Evolutionary conservation across 2,329 filamentous ascomycete species (phyloP), one percentile per base, ranked within the genome.

Genomic region (Cercospora janseana): DNA sequence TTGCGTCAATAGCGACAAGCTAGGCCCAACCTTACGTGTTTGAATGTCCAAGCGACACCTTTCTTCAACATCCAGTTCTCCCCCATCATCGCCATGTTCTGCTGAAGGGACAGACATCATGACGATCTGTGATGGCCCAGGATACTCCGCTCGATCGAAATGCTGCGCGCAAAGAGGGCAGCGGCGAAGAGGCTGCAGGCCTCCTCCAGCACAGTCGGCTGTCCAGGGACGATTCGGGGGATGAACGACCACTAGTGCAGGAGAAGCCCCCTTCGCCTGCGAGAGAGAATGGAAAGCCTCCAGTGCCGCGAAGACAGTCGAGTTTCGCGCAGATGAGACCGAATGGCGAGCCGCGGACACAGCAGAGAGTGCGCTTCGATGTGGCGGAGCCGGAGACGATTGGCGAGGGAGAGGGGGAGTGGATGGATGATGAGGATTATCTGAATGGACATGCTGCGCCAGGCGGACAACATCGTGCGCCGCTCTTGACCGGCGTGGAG

Each of bases 401-500:
- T 26, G 42, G 47, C 4, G 59, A 61, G 29, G 34, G 49, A 15
- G 60, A 66, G 49, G 63, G 52, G 10, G 67, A 69, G 35, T 75
- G 71, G 72, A 65, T 82, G 68, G 78, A 84, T 23, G 80, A 81
- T 31, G 81, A 84, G 56, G 81, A 86, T 62, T 84, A 81, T 60
- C 66, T 82, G 63, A 66, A 72, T 28, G 69, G 69, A 20, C 69
- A 76, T 45, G 52, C 60, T 29, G 28, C 63, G 44, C 60, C 60
- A 26, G 60, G 66, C 42, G 64, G 63, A 46, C 74, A 73, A 18
- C 80, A 82, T 59, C 69, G 77, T 52, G 73, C 80, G 51, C 89
- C 89, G 47, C 78, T 95, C 45, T 77, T 95, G 56, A 93, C 88
- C 6, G 82, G 84, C 56, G 88, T 94, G 56, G 87, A 93, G 69